Evolutionary conservation across 2,329 filamentous ascomycete species (phyloP), one percentile per base, ranked within the genome.

Genomic region (Dichotomopilus funicola): DNA sequence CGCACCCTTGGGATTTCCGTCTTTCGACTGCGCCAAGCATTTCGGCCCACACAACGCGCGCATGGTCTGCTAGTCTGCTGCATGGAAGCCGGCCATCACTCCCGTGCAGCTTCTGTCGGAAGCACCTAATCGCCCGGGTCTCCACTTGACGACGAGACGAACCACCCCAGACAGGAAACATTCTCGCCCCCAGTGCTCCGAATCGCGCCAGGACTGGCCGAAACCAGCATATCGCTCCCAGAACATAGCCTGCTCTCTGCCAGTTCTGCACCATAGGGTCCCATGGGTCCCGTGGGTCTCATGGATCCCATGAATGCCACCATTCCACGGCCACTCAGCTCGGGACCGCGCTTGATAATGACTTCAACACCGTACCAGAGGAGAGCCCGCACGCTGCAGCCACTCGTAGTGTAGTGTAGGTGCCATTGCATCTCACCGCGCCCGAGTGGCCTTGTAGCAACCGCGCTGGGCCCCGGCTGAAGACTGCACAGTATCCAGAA

Each of bases 121-220:
- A 58, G 45, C 50, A 58, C 35, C 55, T 37, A 53, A 56, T 34
- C 46, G 34, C 5, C 53, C 12, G 57, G 48, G 10, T n/a, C 53
- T 59, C 62, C 57, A 58, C 61, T 48, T 9, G 44, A 60, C 59
- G 54, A 57, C 58, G 62, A 48, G 58, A 55, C n/a, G 37, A 38
- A 7, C 19, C 19, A 42, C 36, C 62, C 62, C 60, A 60, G 58
- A 62, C 54, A 54, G 60, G 60, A 57, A 62, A 59, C 56, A 54
- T 52, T 53, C 58, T 61, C 56, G 55, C 55, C 47, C 57, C 59
- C 47, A 59, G 53, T 58, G 61, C 48, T 48, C 61, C 55, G 55
- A 53, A 59, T 55, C 51, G 56, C 55, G 55, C 51, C 58, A 59
- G 49, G 56, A 62, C 59, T 61, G 62, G 62, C 57, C 55, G 49